phyloP scores from a whole-genome alignment of 2,329 filamentous ascomycete species.

The Bipolaris sorokiniana region DNA sequence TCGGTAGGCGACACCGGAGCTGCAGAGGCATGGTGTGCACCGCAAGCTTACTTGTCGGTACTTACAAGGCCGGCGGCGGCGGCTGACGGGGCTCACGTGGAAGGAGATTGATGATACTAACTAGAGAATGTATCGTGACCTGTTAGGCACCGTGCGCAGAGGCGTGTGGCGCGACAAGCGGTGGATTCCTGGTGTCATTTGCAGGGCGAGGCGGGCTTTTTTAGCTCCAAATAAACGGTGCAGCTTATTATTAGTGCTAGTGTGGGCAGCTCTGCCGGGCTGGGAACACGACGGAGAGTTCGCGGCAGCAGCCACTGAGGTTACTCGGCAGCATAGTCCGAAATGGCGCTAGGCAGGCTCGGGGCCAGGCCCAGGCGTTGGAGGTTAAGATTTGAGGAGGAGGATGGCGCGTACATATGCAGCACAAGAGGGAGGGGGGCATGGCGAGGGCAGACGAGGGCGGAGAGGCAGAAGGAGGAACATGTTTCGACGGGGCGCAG shows the following conservation, averaged over 20 bases:
- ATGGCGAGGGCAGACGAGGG: not conserved
- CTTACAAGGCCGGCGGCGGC: slow-evolving; percentile 22
- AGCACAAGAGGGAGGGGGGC: not conserved
- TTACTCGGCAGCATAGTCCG: slow-evolving; percentile 33
- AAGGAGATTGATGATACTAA: not conserved
- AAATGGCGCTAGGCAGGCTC: slow-evolving; percentile 14
- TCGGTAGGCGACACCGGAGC: slow-evolving; percentile 34
- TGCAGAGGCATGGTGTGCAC: slow-evolving; percentile 19
- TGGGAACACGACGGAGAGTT: slow-evolving; percentile 20
- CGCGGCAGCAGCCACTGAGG: slow-evolving; percentile 34
- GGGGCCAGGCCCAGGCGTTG: slow-evolving; percentile 2
- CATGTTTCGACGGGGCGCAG: not conserved
- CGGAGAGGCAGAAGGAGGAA: not conserved
- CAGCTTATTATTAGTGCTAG: slow-evolving; percentile 1
- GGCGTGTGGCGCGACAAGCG: slow-evolving; percentile 12
- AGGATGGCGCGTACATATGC: too few relatives aligned
- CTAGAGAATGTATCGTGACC: slow-evolving; percentile 5
- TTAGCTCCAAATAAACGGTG: slow-evolving; percentile 12
- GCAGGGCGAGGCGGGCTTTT: slow-evolving; percentile 6
- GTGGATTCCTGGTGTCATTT: slow-evolving; percentile 12
- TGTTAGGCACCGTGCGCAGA: slow-evolving; percentile 5
- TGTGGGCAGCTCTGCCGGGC: slow-evolving; percentile 21
- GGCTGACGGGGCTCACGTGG: slow-evolving; percentile 23
- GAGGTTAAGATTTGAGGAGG: slow-evolving; percentile 13
- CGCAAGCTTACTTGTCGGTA: slow-evolving; percentile 13